Base-by-base conservation (phyloP, 306 rosid genomes). In the Dalbergia oliveri region DNA sequence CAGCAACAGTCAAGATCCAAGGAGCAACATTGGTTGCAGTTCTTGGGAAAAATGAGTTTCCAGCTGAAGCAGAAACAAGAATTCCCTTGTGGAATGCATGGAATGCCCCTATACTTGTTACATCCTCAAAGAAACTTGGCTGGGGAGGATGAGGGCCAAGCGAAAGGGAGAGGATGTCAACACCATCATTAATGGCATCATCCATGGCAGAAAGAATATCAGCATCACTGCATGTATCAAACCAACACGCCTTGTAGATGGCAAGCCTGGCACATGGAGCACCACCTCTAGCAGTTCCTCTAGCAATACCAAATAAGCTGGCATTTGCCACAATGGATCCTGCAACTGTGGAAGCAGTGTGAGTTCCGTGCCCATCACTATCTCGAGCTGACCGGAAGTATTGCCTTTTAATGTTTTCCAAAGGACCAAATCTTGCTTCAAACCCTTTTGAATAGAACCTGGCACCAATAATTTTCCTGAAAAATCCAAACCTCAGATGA, bases 1-100 rank as follows among this genome's bases (percentile, higher is more conserved):
- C 93, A 81, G 97, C 97, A 72, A 88, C 91, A 57, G 94, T 92
- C 79, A 92, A 87, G 80, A 90, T 90, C 94, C 94, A 90, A 45
- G 97, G 93, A 83, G 94, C 94, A 80, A 90, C 90, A 59, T 90
- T 92, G 85, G 78, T 21, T 11, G 97, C 97, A 34, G 97, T 88
- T 1, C 88, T 5, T 6, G 91, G 92, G 37, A 90, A 82, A 85
- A 81, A 50, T 9, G 93, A 90, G 86, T 92, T 90, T 73, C 94
- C 90, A 3, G 92, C 93, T 0, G 90, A 86, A 84, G 97, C 94
- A 78, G 97, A 90, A 80, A 88, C 90, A 33, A 92, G 86, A 84
- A 88, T 69, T 15, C 90, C 92, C n/a, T 69, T 90, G 34, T 69
- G 86, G 77, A 92, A 90, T 53, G 91, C 94, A 81, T 88, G 93